A percentile compares a stretch with the other conserved stretches of the same genome.
Conservation (phyloP, 176 grass and related monocot genomes). For the Rhynchospora breviuscula region DNA sequence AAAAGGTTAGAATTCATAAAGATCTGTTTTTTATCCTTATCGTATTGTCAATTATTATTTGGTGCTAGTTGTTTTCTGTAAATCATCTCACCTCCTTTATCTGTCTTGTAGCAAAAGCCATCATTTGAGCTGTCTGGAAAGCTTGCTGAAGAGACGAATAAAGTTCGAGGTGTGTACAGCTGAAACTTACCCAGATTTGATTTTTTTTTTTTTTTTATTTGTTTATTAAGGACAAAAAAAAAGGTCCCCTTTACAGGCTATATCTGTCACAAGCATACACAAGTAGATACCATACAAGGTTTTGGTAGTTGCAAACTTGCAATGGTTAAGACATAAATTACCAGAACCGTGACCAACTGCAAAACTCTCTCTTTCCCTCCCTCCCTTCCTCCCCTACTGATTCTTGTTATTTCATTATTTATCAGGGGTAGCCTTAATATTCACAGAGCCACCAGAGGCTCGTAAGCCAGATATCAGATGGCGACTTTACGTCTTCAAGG, state of each 20-base stretch:
- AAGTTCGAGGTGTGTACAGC: conserved; percentile 61
- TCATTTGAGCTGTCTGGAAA: conserved; percentile 98
- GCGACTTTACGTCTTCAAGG: conserved; percentile 95
- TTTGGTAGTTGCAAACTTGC: not conserved
- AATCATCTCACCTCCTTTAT: not conserved
- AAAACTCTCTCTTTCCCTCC: not conserved
- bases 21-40: not conserved
- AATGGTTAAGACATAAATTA: not conserved
- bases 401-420: conserved; percentile 7
- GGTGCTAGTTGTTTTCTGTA: not conserved
- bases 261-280: not conserved
- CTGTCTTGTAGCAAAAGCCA: conserved; percentile 68
- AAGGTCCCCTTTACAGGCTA: too few relatives aligned
- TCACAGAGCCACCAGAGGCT: conserved; percentile 77
- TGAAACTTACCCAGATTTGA: conserved; percentile 12
- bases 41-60: not conserved
- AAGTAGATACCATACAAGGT: not conserved
- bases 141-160: conserved; percentile 96
- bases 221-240: too few relatives aligned
- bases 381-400: not conserved
- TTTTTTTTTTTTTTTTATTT: not conserved
- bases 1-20: conserved; percentile 46
- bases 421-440: conserved; percentile 77
- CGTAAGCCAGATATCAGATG: conserved; percentile 76
- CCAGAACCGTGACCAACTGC: not conserved